Evolutionary conservation across 345 rosid genomes (phyloP).

Genomic region (Excoecaria cochinchinensis): DNA sequence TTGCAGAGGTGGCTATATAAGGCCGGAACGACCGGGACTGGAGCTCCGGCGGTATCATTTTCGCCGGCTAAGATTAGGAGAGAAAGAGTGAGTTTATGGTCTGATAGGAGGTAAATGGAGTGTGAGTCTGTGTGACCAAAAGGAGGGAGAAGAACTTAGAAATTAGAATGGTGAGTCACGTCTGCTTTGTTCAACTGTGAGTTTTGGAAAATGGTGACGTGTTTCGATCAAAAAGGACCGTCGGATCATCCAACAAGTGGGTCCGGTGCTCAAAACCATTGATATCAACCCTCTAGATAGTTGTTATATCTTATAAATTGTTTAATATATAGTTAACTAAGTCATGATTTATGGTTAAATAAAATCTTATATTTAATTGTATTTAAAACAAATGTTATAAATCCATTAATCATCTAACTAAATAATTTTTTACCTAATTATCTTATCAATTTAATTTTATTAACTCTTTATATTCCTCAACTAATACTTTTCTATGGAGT

Average conservation of each 20-base stretch:
- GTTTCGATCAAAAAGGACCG: constrained; percentile 20
- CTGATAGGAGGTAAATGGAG: background rate
- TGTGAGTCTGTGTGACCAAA: background rate
- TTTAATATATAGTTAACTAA: no score
- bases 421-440: no score
- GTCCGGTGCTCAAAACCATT: background rate
- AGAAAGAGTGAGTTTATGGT: background rate
- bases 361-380: no score
- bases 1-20: constrained; percentile 41
- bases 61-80: constrained; percentile 29
- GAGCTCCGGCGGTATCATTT: constrained; percentile 92
- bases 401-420: no score
- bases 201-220: constrained; percentile 29
- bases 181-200: background rate
- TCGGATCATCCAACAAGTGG: constrained; percentile 14
- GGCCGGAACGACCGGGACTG: constrained; percentile 87
- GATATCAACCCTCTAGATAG: no score
- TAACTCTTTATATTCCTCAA: no score
- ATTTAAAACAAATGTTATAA: no score
- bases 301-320: no score
- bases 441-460: no score
- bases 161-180: background rate
- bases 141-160: constrained; percentile 2
- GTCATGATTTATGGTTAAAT: no score
- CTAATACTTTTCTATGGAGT: no score